Evolutionary conservation across 176 grass and related monocot species (phyloP).

Genomic region (Olyra latifolia): DNA sequence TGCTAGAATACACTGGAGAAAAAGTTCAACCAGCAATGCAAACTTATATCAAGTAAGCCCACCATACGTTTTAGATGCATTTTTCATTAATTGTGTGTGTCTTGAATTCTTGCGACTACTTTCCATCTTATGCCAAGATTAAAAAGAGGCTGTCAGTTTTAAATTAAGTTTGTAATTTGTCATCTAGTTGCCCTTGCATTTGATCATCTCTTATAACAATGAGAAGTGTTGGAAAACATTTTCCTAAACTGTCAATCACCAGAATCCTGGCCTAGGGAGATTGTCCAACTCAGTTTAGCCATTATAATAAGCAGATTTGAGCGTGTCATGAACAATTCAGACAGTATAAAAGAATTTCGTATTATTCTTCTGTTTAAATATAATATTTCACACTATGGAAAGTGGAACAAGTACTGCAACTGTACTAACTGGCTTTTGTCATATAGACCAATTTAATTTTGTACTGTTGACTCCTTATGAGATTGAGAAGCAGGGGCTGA

Average conservation of each 20-base stretch:
- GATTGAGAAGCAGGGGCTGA: background rate
- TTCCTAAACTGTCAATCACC: background rate
- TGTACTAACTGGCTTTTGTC: background rate
- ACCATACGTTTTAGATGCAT: background rate
- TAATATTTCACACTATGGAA: background rate
- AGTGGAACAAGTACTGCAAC: background rate
- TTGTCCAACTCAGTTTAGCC: background rate
- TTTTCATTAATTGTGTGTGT: background rate
- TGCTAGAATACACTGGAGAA: constrained; percentile 40
- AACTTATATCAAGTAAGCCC: constrained; percentile 54
- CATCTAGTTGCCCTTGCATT: background rate
- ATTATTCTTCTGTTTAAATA: background rate
- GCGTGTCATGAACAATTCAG: background rate
- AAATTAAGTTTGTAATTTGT: background rate
- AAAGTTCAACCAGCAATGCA: constrained; percentile 19
- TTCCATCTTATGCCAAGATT: background rate
- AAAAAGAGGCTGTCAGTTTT: background rate
- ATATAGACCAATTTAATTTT: background rate
- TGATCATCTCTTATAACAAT: background rate
- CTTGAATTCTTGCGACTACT: background rate
- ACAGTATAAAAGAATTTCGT: background rate
- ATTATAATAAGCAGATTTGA: background rate
- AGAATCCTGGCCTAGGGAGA: background rate
- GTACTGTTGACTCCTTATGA: background rate
- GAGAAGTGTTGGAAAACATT: background rate